phyloP scores from a whole-genome alignment of 768 basidiomycete species.

The Leccinum sublutescens region DNA sequence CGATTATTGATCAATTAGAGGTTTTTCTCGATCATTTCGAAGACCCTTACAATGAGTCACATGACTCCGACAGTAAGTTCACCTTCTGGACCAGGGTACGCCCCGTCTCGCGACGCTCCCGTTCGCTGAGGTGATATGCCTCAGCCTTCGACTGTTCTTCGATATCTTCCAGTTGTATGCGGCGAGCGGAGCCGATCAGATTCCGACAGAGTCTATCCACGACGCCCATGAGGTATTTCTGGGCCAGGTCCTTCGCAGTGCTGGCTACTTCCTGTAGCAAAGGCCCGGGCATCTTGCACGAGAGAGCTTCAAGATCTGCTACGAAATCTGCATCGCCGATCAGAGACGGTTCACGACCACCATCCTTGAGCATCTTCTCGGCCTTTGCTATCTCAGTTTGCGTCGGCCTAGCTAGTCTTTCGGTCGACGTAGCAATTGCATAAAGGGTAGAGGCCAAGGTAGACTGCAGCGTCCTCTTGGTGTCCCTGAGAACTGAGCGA shows the following conservation, averaged over 20 bases:
- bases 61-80: slow-evolving; percentile 17
- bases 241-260: slow-evolving; percentile 14
- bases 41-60: slow-evolving; percentile 16
- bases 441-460: slow-evolving; percentile 19
- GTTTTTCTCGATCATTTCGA: background rate
- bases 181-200: slow-evolving; percentile 7
- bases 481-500: slow-evolving; percentile 14
- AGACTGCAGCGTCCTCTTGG: slow-evolving; percentile 9
- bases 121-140: slow-evolving; percentile 13
- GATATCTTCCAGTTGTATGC: slow-evolving; percentile 20
- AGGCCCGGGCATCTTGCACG: slow-evolving; percentile 1
- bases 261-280: slow-evolving; percentile 16
- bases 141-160: slow-evolving; percentile 14
- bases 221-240: slow-evolving; percentile 15
- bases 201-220: slow-evolving; percentile 22
- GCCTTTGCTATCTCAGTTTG: slow-evolving; percentile 9
- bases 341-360: slow-evolving; percentile 18
- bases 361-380: slow-evolving; percentile 25
- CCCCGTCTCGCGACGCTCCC: slow-evolving; percentile 12
- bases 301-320: slow-evolving; percentile 20
- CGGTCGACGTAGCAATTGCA: slow-evolving; percentile 2
- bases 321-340: slow-evolving; percentile 23
- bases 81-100: slow-evolving; percentile 19
- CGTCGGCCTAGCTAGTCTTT: slow-evolving; percentile 9
- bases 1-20: background rate